phyloP scores from a whole-genome alignment of 441 rosid species.

The Populus hybrid region DNA sequence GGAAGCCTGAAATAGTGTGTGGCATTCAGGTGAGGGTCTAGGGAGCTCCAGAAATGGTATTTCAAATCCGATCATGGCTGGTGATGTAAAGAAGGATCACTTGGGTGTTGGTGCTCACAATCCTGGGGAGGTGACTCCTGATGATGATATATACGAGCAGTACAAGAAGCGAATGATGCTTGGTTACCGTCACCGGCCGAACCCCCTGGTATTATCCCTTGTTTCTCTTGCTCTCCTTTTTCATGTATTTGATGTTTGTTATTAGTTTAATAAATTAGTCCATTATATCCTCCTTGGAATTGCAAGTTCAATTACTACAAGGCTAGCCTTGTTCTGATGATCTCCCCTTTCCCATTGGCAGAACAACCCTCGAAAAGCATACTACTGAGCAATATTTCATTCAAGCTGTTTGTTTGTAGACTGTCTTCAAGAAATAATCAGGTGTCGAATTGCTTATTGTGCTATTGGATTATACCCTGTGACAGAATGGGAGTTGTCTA shows the following conservation, averaged over 20 bases:
- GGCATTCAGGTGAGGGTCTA: constrained; percentile 95
- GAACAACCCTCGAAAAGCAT: constrained; percentile 91
- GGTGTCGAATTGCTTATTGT: background rate
- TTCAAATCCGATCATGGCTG: constrained; percentile 87
- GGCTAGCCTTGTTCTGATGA: background rate
- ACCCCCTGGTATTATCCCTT: constrained; percentile 64
- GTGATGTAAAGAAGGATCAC: constrained; percentile 72
- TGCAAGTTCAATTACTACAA: background rate
- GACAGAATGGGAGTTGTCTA: background rate
- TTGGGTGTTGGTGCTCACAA: constrained; percentile 91
- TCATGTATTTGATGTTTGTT: background rate
- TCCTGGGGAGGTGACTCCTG: constrained; percentile 86
- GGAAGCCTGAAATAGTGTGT: constrained; percentile 13
- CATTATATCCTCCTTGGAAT: background rate
- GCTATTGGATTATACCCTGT: background rate
- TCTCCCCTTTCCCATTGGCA: constrained; percentile 24
- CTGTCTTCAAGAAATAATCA: constrained; percentile 1
- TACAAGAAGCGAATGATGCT: constrained; percentile 99
- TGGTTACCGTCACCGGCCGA: constrained; percentile 90
- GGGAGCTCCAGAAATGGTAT: constrained; percentile 87
- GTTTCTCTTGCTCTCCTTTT: background rate
- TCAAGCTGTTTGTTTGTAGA: background rate
- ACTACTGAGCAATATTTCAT: constrained; percentile 41
- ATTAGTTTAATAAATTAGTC: background rate
- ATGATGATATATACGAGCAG: constrained; percentile 96